phyloP scores from a whole-genome alignment of 1,139 yeast species.

The Saccharomyces hybrid region DNA sequence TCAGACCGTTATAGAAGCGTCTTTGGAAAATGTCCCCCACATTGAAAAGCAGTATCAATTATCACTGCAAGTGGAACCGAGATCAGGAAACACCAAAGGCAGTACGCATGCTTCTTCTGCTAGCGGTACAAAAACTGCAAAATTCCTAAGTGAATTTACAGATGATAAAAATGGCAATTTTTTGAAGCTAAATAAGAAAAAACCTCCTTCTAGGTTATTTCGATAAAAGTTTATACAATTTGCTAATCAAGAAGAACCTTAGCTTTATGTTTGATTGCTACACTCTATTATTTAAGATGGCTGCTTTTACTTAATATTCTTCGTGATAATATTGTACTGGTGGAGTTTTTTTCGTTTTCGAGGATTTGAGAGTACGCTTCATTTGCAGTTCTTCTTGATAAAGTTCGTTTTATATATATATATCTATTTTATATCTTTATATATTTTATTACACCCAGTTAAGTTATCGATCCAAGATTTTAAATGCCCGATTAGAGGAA shows the following conservation, averaged over 20 bases:
- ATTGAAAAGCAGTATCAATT: slow-evolving; percentile 74
- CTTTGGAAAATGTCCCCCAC: slow-evolving; percentile 48
- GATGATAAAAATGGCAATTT: slow-evolving; percentile 10
- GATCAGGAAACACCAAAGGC: slow-evolving; percentile 2
- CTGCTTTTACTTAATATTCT: background rate
- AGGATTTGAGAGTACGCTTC: background rate
- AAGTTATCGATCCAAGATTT: background rate
- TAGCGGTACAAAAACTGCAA: slow-evolving; percentile 6
- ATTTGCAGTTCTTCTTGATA: background rate
- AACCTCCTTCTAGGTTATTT: slow-evolving; percentile 11
- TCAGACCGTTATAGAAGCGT: slow-evolving; percentile 52
- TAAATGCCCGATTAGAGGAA: background rate
- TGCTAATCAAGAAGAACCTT: background rate
- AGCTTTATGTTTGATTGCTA: background rate
- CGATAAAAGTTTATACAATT: slow-evolving; percentile 1
- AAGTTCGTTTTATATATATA: background rate
- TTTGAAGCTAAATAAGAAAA: slow-evolving; percentile 11
- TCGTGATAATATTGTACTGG: background rate
- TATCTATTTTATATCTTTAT: background rate
- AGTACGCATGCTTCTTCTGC: slow-evolving; percentile 4
- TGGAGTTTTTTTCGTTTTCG: background rate
- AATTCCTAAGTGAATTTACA: slow-evolving; percentile 4
- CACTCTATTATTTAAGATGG: background rate
- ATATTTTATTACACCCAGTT: background rate
- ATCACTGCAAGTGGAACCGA: slow-evolving; percentile 48